These are phyloP conservation scores for Sindora glabra DNA, from an alignment of 306 rosid species.

Conservation along the genomic window DNA sequence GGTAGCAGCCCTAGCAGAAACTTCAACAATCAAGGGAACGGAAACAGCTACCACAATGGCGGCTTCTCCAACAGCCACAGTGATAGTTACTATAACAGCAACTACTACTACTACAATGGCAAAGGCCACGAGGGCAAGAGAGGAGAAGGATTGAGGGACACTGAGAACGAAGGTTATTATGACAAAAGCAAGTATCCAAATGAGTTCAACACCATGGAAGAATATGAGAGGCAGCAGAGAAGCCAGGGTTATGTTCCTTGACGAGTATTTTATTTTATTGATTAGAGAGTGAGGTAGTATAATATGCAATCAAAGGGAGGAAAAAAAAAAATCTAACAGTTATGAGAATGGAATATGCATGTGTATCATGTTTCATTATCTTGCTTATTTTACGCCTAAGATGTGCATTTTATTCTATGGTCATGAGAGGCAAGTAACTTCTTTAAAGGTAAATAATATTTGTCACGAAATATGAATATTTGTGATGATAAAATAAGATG, in stretches of 20 bases:
- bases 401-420: no score
- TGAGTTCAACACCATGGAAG: conserved; percentile 70
- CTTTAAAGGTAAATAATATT: no score
- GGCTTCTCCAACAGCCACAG: conserved; percentile 11
- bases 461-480: no score
- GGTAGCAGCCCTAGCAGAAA: no score
- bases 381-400: no score
- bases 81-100: conserved; percentile 1
- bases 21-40: neutral
- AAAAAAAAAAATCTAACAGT: no score
- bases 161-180: conserved; percentile 22
- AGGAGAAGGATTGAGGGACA: conserved; percentile 76
- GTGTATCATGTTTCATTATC: no score
- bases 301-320: no score
- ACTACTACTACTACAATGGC: neutral
- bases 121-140: conserved; percentile 26
- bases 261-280: neutral
- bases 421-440: no score
- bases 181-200: conserved; percentile 27
- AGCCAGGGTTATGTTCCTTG: conserved; percentile 45
- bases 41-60: neutral
- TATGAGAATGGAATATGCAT: no score
- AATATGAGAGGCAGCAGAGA: conserved; percentile 60
- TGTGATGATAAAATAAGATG: no score
- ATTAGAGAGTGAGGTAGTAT: conserved; percentile 7